Evolutionary conservation across 768 basidiomycete species (phyloP).

Genomic region (Boletus edulis): DNA sequence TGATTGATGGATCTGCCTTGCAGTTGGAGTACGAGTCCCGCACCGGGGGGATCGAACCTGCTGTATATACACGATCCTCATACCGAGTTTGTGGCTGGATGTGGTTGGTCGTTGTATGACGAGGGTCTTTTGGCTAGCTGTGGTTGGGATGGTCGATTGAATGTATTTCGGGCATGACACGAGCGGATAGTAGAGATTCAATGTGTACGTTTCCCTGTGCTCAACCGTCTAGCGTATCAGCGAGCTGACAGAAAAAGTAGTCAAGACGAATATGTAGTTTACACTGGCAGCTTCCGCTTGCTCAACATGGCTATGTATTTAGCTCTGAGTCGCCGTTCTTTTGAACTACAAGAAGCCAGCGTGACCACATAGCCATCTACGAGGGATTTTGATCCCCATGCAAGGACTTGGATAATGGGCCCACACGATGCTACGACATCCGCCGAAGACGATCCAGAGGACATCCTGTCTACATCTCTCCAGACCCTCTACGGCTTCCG

Average conservation of each 20-base stretch:
- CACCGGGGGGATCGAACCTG: slow-evolving; percentile 47
- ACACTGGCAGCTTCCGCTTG: too few species aligned
- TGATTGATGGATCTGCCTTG: background rate
- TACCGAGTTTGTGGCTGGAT: slow-evolving; percentile 93
- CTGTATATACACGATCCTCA: slow-evolving; percentile 81
- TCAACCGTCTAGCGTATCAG: too few species aligned
- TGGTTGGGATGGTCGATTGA: slow-evolving; percentile 41
- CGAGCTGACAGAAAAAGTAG: too few species aligned
- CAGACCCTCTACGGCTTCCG: slow-evolving; percentile 58
- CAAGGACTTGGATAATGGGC: too few species aligned
- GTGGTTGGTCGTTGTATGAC: slow-evolving; percentile 90
- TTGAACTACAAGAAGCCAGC: too few species aligned
- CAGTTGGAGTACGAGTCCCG: slow-evolving; percentile 74
- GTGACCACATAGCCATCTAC: too few species aligned
- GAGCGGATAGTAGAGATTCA: too few species aligned
- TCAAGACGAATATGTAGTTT: too few species aligned
- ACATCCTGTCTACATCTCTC: slow-evolving; percentile 65
- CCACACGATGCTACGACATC: too few species aligned
- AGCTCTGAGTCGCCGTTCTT: too few species aligned
- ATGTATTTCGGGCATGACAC: slow-evolving; percentile 61
- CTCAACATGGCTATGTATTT: too few species aligned
- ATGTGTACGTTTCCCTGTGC: background rate
- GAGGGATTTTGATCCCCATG: too few species aligned
- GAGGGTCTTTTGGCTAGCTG: slow-evolving; percentile 85
- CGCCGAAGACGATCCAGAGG: slow-evolving; percentile 47